phyloP scores from a whole-genome alignment of 129 eudicot genomes.

The Heracleum sosnowskyi region DNA sequence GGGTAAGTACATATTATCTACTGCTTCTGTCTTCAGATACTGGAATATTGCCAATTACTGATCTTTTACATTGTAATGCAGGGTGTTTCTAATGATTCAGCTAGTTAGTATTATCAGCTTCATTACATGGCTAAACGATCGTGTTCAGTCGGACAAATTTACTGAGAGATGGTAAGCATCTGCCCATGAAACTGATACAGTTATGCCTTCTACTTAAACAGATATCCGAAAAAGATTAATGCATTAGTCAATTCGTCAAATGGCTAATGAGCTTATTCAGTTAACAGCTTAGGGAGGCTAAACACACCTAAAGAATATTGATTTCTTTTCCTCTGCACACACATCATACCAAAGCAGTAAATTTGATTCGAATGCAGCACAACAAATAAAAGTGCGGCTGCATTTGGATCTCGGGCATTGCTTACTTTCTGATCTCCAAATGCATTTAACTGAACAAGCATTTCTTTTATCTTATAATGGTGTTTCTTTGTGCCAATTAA shows the following conservation, averaged over 20 bases:
- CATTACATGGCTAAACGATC: conserved; percentile 67
- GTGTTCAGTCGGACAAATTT: conserved; percentile 54
- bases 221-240: neutral
- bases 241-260: neutral
- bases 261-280: neutral
- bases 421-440: neutral
- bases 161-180: conserved; percentile 60
- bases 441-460: neutral
- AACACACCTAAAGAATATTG: neutral
- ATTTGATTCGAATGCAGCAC: neutral
- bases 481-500: neutral
- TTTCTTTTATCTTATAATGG: neutral
- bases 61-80: conserved; percentile 22
- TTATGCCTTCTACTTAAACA: neutral
- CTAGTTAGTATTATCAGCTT: conserved; percentile 73
- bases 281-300: neutral
- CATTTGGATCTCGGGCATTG: neutral
- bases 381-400: neutral
- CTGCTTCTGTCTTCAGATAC: neutral
- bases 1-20: conserved; percentile 39
- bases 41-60: neutral
- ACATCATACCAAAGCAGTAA: neutral
- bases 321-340: neutral
- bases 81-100: conserved; percentile 79
- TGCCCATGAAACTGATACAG: neutral